A percentile compares a stretch with the other conserved stretches of the same genome.
phyloP scores from a whole-genome alignment of 768 basidiomycete species.

The Collybia nuda region DNA sequence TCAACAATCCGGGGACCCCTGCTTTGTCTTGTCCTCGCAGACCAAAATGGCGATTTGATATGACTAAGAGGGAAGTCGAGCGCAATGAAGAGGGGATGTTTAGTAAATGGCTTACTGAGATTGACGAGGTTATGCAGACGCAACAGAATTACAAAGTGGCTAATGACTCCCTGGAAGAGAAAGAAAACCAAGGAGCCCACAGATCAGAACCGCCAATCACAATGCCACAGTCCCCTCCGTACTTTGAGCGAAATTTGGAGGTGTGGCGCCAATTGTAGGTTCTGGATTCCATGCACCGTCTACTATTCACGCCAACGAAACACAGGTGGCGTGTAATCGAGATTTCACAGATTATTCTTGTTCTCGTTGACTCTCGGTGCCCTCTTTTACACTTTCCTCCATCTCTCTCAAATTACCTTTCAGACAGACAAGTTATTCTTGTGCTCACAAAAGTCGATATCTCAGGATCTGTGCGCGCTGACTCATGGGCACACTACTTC shows the following conservation, averaged over 20 bases:
- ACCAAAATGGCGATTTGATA: conserved; percentile 86
- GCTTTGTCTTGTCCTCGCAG: conserved; percentile 56
- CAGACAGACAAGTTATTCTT: conserved; percentile 56
- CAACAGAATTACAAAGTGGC: conserved; percentile 41
- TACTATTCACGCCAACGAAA: conserved; percentile 8
- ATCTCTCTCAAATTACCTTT: conserved; percentile 69
- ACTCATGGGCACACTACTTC: conserved; percentile 68
- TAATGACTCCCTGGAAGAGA: conserved; percentile 12
- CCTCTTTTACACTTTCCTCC: conserved; percentile 85
- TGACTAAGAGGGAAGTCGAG: conserved; percentile 88
- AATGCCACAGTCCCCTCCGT: conserved; percentile 68
- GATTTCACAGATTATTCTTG: conserved; percentile 83
- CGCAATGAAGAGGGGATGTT: conserved; percentile 86
- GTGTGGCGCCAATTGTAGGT: conserved; percentile 93
- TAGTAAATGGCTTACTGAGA: conserved; percentile 72
- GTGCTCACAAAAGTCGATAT: conserved; percentile 91
- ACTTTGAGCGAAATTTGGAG: conserved; percentile 89
- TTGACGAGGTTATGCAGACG: conserved; percentile 52
- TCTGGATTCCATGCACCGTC: conserved; percentile 1
- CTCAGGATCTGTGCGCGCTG: conserved; percentile 60
- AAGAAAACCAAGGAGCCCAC: conserved; percentile 5
- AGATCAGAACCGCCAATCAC: conserved; percentile 6
- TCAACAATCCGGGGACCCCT: conserved; percentile 14
- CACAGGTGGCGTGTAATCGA: conserved; percentile 91
- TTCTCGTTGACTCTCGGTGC: conserved; percentile 88